These are phyloP conservation scores for Syncephalis fuscata DNA, from an alignment of 371 early-diverging fungal genomes.

Conservation along the genomic window DNA sequence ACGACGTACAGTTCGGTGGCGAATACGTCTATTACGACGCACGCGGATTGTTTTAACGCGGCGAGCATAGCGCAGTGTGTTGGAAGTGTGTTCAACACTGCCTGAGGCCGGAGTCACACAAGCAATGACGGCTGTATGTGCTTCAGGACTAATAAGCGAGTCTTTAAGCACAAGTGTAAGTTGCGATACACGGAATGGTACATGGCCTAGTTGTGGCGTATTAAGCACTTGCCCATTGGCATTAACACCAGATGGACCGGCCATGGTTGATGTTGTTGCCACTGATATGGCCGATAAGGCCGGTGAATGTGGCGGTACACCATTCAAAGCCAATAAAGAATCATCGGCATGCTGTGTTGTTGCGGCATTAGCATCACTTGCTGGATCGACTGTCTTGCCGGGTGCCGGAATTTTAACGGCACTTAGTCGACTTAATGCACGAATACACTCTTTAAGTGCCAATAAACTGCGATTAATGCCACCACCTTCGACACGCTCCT, in stretches of 20 bases:
- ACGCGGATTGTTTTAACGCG: not conserved
- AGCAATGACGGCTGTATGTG: not conserved
- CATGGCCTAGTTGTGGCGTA: not conserved
- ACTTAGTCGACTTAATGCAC: not conserved
- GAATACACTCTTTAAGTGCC: constrained; percentile 1
- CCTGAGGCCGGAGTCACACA: not conserved
- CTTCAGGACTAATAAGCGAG: not conserved
- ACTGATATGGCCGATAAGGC: too few relatives aligned
- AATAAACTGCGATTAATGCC: not conserved
- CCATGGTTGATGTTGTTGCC: too few relatives aligned
- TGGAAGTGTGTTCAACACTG: not conserved
- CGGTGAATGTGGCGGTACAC: too few relatives aligned
- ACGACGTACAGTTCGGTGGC: too few relatives aligned
- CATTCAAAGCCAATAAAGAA: too few relatives aligned
- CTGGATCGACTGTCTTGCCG: too few relatives aligned
- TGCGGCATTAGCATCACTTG: too few relatives aligned
- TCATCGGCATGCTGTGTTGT: too few relatives aligned
- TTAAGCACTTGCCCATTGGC: too few relatives aligned
- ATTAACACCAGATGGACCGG: too few relatives aligned
- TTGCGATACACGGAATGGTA: not conserved
- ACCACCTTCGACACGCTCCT: not conserved
- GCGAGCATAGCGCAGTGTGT: not conserved
- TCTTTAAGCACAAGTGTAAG: not conserved
- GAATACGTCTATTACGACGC: too few relatives aligned
- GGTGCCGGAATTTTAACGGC: not conserved